Conservation (phyloP, 1,284 basidiomycete genomes). For the Malassezia dermatis region DNA sequence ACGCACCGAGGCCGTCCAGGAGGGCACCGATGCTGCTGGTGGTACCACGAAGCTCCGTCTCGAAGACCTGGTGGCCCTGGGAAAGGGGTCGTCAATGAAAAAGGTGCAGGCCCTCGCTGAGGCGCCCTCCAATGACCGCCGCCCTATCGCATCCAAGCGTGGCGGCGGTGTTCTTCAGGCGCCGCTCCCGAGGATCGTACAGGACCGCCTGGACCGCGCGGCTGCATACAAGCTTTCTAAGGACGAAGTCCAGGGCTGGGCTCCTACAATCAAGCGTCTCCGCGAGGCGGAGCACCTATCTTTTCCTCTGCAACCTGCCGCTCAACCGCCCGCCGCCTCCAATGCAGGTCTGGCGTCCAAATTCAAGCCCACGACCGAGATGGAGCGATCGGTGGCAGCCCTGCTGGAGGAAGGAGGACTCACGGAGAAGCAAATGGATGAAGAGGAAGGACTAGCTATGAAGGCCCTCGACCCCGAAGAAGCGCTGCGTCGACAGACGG, state of each 20-base stretch:
- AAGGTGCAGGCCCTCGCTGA: slow-evolving; percentile 25
- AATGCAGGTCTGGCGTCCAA: slow-evolving; percentile 67
- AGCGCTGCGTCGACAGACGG: slow-evolving; percentile 65
- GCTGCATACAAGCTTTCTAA: slow-evolving; percentile 90
- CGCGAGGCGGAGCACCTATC: slow-evolving; percentile 74
- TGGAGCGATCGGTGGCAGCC: slow-evolving; percentile 36
- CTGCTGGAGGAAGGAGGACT: slow-evolving; percentile 46
- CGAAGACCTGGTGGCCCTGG: slow-evolving; percentile 65
- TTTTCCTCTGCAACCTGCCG: slow-evolving; percentile 65
- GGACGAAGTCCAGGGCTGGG: slow-evolving; percentile 87
- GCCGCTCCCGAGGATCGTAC: slow-evolving; percentile 71
- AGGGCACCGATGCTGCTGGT: slow-evolving; percentile 52
- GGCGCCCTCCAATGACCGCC: slow-evolving; percentile 42
- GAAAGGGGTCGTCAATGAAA: slow-evolving; percentile 24
- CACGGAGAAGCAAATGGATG: slow-evolving; percentile 58
- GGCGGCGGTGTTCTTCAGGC: slow-evolving; percentile 62
- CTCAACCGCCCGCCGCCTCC: slow-evolving; percentile 46
- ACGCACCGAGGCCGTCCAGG: slow-evolving; percentile 62
- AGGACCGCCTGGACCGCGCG: slow-evolving; percentile 80
- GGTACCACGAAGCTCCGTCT: slow-evolving; percentile 45
- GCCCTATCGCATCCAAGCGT: slow-evolving; percentile 53
- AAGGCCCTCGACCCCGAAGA: slow-evolving; percentile 73
- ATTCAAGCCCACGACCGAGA: slow-evolving; percentile 40
- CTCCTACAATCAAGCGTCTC: slow-evolving; percentile 59
- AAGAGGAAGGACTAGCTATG: slow-evolving; percentile 70